These are phyloP conservation scores for Teunomyces stri DNA, from an alignment of 805 yeast species.

Conservation along the genomic window DNA sequence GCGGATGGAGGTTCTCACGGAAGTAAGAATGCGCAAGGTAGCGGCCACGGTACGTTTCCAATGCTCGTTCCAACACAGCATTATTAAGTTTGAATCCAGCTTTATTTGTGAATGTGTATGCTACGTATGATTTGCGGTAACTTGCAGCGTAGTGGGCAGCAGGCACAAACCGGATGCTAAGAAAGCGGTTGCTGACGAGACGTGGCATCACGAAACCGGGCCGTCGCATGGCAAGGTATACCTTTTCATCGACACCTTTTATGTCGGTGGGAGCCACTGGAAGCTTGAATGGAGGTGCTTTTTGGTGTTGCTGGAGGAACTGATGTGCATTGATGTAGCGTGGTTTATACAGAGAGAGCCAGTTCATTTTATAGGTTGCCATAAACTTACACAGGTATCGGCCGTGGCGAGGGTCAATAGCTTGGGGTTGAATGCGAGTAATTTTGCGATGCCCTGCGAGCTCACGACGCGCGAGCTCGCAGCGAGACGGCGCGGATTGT, in stretches of 20 bases:
- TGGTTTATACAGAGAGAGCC: not conserved
- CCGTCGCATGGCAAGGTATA: conserved; percentile 9
- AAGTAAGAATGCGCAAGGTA: conserved; percentile 22
- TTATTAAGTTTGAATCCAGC: conserved; percentile 28
- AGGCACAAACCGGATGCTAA: conserved; percentile 31
- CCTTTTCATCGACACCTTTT: conserved; percentile 30
- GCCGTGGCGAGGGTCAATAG: conserved; percentile 62
- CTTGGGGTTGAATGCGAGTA: conserved; percentile 61
- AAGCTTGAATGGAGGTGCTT: not conserved
- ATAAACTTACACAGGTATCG: conserved; percentile 42
- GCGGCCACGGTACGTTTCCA: conserved; percentile 28
- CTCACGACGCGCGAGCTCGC: conserved; percentile 24
- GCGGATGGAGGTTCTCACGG: conserved; percentile 23
- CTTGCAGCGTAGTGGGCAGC: conserved; percentile 22
- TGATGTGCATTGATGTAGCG: conserved; percentile 3
- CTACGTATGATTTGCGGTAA: conserved; percentile 37
- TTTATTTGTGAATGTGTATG: conserved; percentile 32
- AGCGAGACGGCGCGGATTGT: conserved; percentile 18
- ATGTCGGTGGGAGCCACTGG: conserved; percentile 23
- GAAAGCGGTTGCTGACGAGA: conserved; percentile 17
- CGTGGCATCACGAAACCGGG: conserved; percentile 12
- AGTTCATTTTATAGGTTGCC: conserved; percentile 28
- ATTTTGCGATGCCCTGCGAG: conserved; percentile 41
- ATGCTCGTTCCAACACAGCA: conserved; percentile 15
- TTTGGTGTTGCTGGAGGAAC: conserved; percentile 5